Evolutionary conservation across 2,329 filamentous ascomycete genomes (phyloP).

Genomic region (Paramyrothecium roridum): DNA sequence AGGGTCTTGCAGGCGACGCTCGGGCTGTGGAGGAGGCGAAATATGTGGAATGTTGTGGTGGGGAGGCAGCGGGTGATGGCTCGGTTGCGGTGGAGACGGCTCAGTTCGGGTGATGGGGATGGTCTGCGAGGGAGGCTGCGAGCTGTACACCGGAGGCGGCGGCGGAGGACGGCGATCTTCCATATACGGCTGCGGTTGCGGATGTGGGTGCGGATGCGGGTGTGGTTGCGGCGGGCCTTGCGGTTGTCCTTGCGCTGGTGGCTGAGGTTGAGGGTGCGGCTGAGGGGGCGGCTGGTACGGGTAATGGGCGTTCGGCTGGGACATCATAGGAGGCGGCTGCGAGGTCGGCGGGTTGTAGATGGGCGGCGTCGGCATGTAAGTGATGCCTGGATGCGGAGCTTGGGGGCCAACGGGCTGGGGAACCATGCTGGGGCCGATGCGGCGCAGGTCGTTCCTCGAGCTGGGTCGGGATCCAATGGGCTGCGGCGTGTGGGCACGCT

Average conservation of each 20-base stretch:
- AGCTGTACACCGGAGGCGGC: slow-evolving; percentile 65
- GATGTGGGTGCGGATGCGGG: slow-evolving; percentile 28
- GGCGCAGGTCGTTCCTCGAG: slow-evolving; percentile 76
- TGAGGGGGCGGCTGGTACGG: slow-evolving; percentile 25
- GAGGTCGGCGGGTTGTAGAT: slow-evolving; percentile 68
- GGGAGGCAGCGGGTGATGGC: slow-evolving; percentile 46
- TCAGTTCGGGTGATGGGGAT: slow-evolving; percentile 47
- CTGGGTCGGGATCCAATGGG: slow-evolving; percentile 65
- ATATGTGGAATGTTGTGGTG: slow-evolving; percentile 45
- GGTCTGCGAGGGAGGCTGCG: slow-evolving; percentile 51
- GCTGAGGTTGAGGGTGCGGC: slow-evolving; percentile 38
- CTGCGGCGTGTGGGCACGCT: slow-evolving; percentile 77
- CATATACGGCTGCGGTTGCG: slow-evolving; percentile 65
- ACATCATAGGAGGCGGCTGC: slow-evolving; percentile 27
- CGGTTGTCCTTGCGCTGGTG: slow-evolving; percentile 54
- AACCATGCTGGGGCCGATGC: slow-evolving; percentile 70
- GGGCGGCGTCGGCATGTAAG: slow-evolving; percentile 80
- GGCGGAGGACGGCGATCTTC: slow-evolving; percentile 65
- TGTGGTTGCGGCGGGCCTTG: slow-evolving; percentile 11
- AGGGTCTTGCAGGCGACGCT: slow-evolving; percentile 45
- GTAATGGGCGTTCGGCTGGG: slow-evolving; percentile 37
- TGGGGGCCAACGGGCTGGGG: slow-evolving; percentile 58
- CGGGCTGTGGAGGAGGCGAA: slow-evolving; percentile 44
- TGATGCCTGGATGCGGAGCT: slow-evolving; percentile 58
- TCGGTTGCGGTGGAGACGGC: slow-evolving; percentile 57